Evolutionary conservation across 2,329 filamentous ascomycete species (phyloP), one percentile per base, ranked within the genome.

Genomic region (Cyphellophora attinorum): DNA sequence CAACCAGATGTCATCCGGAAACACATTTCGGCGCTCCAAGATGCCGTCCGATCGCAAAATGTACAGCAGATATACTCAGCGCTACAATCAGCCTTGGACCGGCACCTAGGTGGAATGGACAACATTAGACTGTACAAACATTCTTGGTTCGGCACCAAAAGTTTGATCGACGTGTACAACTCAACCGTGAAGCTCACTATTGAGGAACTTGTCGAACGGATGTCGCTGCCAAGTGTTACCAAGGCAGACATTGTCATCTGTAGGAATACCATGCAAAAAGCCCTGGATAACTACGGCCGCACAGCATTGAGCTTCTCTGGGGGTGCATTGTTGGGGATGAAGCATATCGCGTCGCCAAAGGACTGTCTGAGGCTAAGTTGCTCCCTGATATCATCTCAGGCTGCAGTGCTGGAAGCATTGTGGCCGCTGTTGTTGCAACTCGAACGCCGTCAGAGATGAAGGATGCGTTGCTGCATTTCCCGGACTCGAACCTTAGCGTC

Each of bases 281-380:
- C 44, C 6, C 31, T 47, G 11, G 41, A 41, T 16, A 45, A 38
- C 29, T 44, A 43, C 32, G 85, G 85, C n/a, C 72, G 85, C 42
- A 91, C 80, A 43, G 86, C 85, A 0, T 62, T 94, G 33, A 65
- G 93, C 6, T 65, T 94, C 6, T 93, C 85, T 4, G 86, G 86
- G 5, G 86, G 86, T 2, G 85, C 81, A 1, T 91, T 86, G 1
- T 85, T 93, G 59, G 86, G 86, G 27, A 93, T 94, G 83, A 83
- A 83, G 40, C 86, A 94, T 54, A 81, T 93, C 35, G 86, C 1
- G 85, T 94, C 3, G 64, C 93, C 35, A 93, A 93, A 56, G 72
- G 80, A 3, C 67, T 94, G 3, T 86, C 79, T 55, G 77, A 91
- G 51, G 70, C 74, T 3, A 72, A 74, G 5, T 66, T 93, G 10